A percentile compares a stretch with the other conserved stretches of the same genome.
These are phyloP conservation scores for Tricladium varicosporioides DNA, from an alignment of 2,329 filamentous ascomycete species.

Conservation along the genomic window DNA sequence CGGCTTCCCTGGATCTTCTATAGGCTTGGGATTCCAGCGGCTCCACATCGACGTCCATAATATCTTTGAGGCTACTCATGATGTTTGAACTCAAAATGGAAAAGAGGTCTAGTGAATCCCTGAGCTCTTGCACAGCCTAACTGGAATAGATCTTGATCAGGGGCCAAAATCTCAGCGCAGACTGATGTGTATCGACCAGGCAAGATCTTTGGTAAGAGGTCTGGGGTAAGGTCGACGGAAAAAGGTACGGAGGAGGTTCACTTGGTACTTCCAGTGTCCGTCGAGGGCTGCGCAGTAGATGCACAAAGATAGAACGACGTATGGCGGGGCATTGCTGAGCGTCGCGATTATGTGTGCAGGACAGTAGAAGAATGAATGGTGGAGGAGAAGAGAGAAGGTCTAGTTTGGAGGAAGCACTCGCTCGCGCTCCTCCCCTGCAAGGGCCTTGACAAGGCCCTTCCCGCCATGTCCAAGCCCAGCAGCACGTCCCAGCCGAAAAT, in stretches of 20 bases:
- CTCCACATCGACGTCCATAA: conserved; percentile 37
- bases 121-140: conserved; percentile 33
- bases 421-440: background rate
- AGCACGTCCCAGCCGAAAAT: background rate
- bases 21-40: conserved; percentile 35
- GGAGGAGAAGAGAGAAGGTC: conserved; percentile 14
- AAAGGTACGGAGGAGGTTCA: conserved; percentile 17
- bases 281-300: conserved; percentile 27
- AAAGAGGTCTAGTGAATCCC: conserved; percentile 25
- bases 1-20: conserved; percentile 33
- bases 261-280: conserved; percentile 23
- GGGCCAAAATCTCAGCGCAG: conserved; percentile 29
- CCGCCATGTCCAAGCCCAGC: background rate
- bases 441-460: too few species aligned
- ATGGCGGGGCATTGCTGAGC: conserved; percentile 34
- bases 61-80: conserved; percentile 37
- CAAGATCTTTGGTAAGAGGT: conserved; percentile 24
- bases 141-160: conserved; percentile 28
- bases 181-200: conserved; percentile 19
- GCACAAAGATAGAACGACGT: conserved; percentile 33
- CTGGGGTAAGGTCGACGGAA: conserved; percentile 19
- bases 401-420: background rate
- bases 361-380: conserved; percentile 16
- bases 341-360: conserved; percentile 24
- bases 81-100: conserved; percentile 28